Conservation (phyloP, 2,329 filamentous ascomycete genomes). For the Diaporthe eres region DNA sequence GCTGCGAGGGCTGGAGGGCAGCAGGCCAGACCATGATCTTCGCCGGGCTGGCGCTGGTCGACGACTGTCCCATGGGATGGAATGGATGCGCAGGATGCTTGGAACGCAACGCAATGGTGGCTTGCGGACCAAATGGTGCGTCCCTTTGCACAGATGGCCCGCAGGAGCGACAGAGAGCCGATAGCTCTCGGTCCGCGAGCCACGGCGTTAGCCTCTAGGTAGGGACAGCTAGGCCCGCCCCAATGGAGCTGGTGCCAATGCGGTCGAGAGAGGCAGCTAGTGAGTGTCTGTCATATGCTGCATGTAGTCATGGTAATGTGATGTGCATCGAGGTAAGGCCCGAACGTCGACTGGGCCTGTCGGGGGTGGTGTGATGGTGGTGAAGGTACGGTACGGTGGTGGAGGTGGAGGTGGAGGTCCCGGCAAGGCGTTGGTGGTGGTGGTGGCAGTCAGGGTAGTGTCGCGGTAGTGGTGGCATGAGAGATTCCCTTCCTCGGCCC, state of each 20-base stretch:
- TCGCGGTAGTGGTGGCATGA: neutral
- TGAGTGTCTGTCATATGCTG: slow-evolving; percentile 7
- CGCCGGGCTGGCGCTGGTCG: slow-evolving; percentile 23
- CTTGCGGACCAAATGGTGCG: slow-evolving; percentile 18
- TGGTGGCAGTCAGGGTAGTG: neutral
- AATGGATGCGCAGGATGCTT: slow-evolving; percentile 35
- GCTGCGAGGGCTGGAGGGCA: neutral
- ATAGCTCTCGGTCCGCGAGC: slow-evolving; percentile 27
- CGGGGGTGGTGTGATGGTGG: slow-evolving; percentile 28
- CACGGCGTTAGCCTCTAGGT: slow-evolving; percentile 14
- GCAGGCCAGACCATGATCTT: slow-evolving; percentile 28
- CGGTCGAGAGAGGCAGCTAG: neutral
- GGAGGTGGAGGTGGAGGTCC: neutral
- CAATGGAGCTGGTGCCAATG: slow-evolving; percentile 5
- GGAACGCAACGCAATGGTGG: slow-evolving; percentile 33
- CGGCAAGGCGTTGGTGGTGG: neutral
- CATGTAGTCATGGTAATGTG: slow-evolving; percentile 14
- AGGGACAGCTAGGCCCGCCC: slow-evolving; percentile 16
- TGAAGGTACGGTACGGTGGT: slow-evolving; percentile 1
- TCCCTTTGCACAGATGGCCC: slow-evolving; percentile 26
- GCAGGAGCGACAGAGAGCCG: neutral
- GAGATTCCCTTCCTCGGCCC: slow-evolving; percentile 25
- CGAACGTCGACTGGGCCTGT: slow-evolving; percentile 13
- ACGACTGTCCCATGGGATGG: slow-evolving; percentile 32
- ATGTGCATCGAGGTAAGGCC: slow-evolving; percentile 18